Evolutionary conservation across 768 basidiomycete genomes (phyloP).

Genomic region (Auriscalpium orientale): DNA sequence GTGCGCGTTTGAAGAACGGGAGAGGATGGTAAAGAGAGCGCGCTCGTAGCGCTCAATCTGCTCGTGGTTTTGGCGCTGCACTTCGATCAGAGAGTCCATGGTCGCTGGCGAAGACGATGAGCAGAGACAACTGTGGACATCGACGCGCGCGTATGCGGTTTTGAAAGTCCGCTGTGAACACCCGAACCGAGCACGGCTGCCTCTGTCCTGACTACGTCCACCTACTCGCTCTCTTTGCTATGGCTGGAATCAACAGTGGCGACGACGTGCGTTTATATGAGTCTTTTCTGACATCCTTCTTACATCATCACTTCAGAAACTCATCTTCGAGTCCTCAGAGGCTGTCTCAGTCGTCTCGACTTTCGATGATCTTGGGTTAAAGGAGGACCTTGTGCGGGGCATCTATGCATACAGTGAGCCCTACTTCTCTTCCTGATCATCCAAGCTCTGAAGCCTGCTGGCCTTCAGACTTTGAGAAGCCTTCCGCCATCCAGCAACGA

Average conservation of each 20-base stretch:
- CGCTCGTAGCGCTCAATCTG: slow-evolving; percentile 90
- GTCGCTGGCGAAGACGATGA: slow-evolving; percentile 2
- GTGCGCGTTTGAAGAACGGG: slow-evolving; percentile 55
- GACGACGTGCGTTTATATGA: slow-evolving; percentile 57
- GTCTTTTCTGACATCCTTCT: neutral
- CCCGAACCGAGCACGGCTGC: neutral
- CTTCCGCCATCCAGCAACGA: slow-evolving; percentile 97
- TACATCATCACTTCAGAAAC: slow-evolving; percentile 46
- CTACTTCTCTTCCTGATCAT: neutral
- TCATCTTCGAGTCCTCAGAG: slow-evolving; percentile 93
- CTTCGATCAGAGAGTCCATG: slow-evolving; percentile 93
- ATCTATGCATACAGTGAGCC: slow-evolving; percentile 93
- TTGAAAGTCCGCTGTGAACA: slow-evolving; percentile 8
- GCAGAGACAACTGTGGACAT: slow-evolving; percentile 1
- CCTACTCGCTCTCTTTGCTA: slow-evolving; percentile 38
- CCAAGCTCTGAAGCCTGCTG: neutral
- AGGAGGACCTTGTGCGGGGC: slow-evolving; percentile 92
- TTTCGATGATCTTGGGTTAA: slow-evolving; percentile 85
- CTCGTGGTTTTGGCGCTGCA: slow-evolving; percentile 93
- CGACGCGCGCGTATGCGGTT: neutral
- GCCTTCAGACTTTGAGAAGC: slow-evolving; percentile 82
- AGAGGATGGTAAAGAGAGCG: slow-evolving; percentile 77
- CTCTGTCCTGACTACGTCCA: slow-evolving; percentile 15
- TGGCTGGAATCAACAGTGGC: slow-evolving; percentile 77
- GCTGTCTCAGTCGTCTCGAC: slow-evolving; percentile 84